Evolutionary conservation across 805 yeast genomes (phyloP), one percentile per base, ranked within the genome.

Genomic region (Starmerella riodocensis): DNA sequence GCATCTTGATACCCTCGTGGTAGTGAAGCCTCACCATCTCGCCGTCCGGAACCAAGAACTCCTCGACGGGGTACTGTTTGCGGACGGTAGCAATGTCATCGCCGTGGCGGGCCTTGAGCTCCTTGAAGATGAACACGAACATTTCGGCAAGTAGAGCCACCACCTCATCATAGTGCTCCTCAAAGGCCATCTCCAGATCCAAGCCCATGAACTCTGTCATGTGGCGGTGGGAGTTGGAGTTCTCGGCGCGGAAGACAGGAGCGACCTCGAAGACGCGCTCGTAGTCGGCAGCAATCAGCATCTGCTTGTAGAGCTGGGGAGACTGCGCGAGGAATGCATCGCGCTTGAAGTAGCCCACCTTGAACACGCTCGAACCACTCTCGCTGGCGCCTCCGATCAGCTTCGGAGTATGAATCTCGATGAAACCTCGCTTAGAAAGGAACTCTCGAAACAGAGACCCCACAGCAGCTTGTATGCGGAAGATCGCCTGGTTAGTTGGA

Each of bases 231-330:
- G 98, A 88, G 69, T 91, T 86, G 46, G 97, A 88, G 71, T 91
- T 88, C 64, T 91, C 99, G 42, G 99, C 99, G 66, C 99, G 76
- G 74, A 91, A 91, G 32, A 91, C 97, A 27, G 99, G 97, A 2
- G 91, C 97, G 56, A 91, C 72, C 67, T 91, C 99, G 59, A 75
- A 91, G 35, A 91, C 99, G 55, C 74, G 76, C 69, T 91, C 98
- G 55, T 88, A 91, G 67, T 91, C 99, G 44, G 94, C 93, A 34
- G 96, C 94, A 64, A 91, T 91, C 61, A 88, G 74, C 71, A 88
- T 94, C 68, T 91, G 97, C 69, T 91, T 91, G 70, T 91, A 83
- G 52, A 91, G 73, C 69, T 91, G 99, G 36, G 99, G 99, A 29
- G 95, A 83, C 69, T 91, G 99, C 14, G 99, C 98, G 59, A 91